Base-by-base conservation (phyloP, 805 yeast species). In the Starmera pachycereana region DNA sequence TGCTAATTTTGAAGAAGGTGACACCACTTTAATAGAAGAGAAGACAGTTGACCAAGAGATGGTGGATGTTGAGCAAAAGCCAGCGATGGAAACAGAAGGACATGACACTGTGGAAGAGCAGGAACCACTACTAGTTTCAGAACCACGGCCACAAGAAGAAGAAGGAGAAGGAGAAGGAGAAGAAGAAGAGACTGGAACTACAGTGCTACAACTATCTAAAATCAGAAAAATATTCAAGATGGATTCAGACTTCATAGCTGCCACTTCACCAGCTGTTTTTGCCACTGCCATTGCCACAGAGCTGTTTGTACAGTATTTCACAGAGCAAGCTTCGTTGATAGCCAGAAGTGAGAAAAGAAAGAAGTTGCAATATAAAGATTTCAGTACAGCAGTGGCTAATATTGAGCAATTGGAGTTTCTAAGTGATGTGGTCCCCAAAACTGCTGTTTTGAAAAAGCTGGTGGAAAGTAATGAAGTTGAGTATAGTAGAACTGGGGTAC, bases 281-380 rank as follows among this genome's bases (percentile, higher is more conserved):
- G 72, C 86, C 12, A 66, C 84, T 7, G 86, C 85, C 3, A 69
- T 81, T n/a, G 88, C 92, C 8, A 76, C 90, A 0, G 92, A 84
- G 51, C 60, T 81, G 18, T 84, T 84, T 53, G 68, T 83, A 18
- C 79, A 78, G 57, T 74, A 76, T 51, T 67, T 83, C 44, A 71
- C 84, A 2, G 86, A 79, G 53, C 85, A 81, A 53, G 88, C 92
- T 0, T 65, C 76, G 6, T 58, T 78, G 41, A 64, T 68, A 18
- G 83, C 94, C 29, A 74, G 76, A 48, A 63, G 76, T 31, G 81
- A 76, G 27, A 76, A 76, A 45, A 63, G 90, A 36, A 80, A 81
- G 63, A 80, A 78, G 48, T 61, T 85, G n/a, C 70, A 67, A 40
- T 85, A 85, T 57, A 68, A 71, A 37, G 94, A 84, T 56, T 74